phyloP scores from a whole-genome alignment of 2,329 filamentous ascomycete genomes.

The Sporothrix brunneoviolacea region DNA sequence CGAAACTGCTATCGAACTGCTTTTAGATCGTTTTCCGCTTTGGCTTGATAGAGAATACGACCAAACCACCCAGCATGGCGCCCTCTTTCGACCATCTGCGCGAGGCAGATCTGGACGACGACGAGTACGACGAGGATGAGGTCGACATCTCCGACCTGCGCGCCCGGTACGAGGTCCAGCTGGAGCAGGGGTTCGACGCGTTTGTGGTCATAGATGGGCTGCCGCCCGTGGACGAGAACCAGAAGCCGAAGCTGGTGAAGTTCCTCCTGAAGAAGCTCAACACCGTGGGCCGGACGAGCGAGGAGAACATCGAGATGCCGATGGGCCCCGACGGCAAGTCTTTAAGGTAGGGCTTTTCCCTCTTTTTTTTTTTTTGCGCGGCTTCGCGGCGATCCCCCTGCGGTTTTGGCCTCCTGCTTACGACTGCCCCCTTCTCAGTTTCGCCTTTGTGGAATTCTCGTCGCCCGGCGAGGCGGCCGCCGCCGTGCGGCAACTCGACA shows the following conservation, averaged over 20 bases:
- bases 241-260: constrained; percentile 90
- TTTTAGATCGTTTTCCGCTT: too few relatives aligned
- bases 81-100: constrained; percentile 87
- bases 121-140: constrained; percentile 85
- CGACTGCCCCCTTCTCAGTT: constrained; percentile 44
- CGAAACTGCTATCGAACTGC: too few relatives aligned
- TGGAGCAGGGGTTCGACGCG: constrained; percentile 92
- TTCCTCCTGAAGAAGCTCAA: constrained; percentile 92
- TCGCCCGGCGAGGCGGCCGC: constrained; percentile 83
- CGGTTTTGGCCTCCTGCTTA: neutral
- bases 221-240: constrained; percentile 80
- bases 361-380: too few relatives aligned
- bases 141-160: constrained; percentile 91
- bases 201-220: constrained; percentile 96
- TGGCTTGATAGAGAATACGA: neutral
- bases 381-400: too few relatives aligned
- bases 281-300: constrained; percentile 73
- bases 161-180: constrained; percentile 90
- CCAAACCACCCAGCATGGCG: constrained; percentile 63
- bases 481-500: constrained; percentile 82
- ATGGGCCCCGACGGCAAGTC: constrained; percentile 81
- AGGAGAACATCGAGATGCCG: constrained; percentile 91
- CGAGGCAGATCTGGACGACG: constrained; percentile 80
- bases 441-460: constrained; percentile 95
- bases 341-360: constrained; percentile 57